A percentile compares a stretch with the other conserved stretches of the same genome.
These are phyloP conservation scores for Paramecium sexaurelia DNA, from an alignment of 73 alveolate genomes.

Conservation along the genomic window DNA sequence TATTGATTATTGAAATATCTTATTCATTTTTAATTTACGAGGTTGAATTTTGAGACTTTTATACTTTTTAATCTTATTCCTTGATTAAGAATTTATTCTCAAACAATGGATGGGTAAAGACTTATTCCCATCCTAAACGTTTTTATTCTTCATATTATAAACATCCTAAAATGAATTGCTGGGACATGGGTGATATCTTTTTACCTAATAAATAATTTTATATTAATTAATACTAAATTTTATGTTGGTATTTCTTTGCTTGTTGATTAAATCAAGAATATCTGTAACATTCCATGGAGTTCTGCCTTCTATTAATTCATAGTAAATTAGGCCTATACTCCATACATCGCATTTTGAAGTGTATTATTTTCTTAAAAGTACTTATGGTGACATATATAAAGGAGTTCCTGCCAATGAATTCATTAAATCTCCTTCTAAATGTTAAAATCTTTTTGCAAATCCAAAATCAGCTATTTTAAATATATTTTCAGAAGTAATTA, in stretches of 20 bases:
- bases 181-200: neutral
- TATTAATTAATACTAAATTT: conserved; percentile 44
- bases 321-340: conserved; percentile 64
- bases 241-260: conserved; percentile 3
- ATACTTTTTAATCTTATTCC: neutral
- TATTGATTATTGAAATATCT: neutral
- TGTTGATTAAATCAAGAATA: conserved; percentile 59
- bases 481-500: conserved; percentile 61
- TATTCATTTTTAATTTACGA: neutral
- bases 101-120: conserved; percentile 8
- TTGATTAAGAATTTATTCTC: neutral
- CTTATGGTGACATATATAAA: conserved; percentile 69
- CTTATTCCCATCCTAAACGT: conserved; percentile 48
- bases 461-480: conserved; percentile 71
- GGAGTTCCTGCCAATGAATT: conserved; percentile 72
- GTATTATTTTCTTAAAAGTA: conserved; percentile 43
- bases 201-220: neutral
- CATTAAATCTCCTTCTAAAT: conserved; percentile 61
- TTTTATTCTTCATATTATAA: conserved; percentile 19
- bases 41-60: neutral
- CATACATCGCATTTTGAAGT: conserved; percentile 69
- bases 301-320: conserved; percentile 66
- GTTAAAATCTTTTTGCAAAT: conserved; percentile 60
- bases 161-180: conserved; percentile 33
- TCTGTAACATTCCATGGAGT: conserved; percentile 65